These are phyloP conservation scores for Tubosaeta brunneosetosa DNA, from an alignment of 768 basidiomycete genomes.

Conservation along the genomic window DNA sequence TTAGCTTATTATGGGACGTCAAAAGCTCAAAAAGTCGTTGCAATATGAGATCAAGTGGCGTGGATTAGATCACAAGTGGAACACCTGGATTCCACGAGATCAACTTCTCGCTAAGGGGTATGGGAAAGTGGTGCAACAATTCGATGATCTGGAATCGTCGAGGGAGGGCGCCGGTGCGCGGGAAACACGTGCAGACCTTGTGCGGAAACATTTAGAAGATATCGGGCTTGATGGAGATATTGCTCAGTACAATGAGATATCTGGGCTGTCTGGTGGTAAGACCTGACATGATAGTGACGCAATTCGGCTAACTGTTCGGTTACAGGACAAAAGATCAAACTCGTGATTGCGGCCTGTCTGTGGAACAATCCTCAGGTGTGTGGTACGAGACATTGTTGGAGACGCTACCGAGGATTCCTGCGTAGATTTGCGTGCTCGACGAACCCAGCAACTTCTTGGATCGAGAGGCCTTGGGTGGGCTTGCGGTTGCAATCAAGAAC, in stretches of 20 bases:
- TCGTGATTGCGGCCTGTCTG: slow-evolving; percentile 89
- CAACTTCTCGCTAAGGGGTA: slow-evolving; percentile 83
- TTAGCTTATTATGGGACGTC: slow-evolving; percentile 85
- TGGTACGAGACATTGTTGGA: slow-evolving; percentile 2
- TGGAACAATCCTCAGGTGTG: slow-evolving; percentile 92
- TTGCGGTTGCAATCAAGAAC: slow-evolving; percentile 91
- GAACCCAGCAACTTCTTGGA: slow-evolving; percentile 98
- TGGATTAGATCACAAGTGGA: slow-evolving; percentile 78
- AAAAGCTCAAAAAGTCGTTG: slow-evolving; percentile 94
- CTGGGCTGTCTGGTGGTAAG: slow-evolving; percentile 86
- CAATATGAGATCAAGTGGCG: slow-evolving; percentile 92
- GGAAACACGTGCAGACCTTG: slow-evolving; percentile 75
- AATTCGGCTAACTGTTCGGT: slow-evolving; percentile 11
- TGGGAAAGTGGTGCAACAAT: slow-evolving; percentile 85
- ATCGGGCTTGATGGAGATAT: slow-evolving; percentile 97
- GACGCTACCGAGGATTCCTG: slow-evolving; percentile 18
- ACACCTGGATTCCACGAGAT: slow-evolving; percentile 90
- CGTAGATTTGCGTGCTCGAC: slow-evolving; percentile 68
- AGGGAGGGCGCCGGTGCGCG: slow-evolving; percentile 91
- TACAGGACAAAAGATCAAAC: slow-evolving; percentile 91
- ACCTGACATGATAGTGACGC: slow-evolving; percentile 9
- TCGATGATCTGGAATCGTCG: slow-evolving; percentile 94
- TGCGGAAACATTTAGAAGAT: slow-evolving; percentile 90
- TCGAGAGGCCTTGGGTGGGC: slow-evolving; percentile 89
- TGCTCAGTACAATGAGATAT: slow-evolving; percentile 96